Evolutionary conservation across 1,284 basidiomycete genomes (phyloP).

Genomic region (Cerrena zonata): DNA sequence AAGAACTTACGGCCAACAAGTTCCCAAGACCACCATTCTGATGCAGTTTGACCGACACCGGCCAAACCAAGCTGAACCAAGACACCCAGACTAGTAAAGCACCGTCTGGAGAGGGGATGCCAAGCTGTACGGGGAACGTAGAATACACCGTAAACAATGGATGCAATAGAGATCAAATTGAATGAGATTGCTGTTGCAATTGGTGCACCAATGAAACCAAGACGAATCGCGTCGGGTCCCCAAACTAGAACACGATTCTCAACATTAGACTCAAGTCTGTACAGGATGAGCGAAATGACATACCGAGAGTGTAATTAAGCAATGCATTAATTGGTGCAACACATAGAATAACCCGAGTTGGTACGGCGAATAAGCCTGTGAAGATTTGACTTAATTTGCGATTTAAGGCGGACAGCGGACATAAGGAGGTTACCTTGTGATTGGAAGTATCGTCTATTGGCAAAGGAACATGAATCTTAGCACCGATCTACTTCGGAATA

Average conservation of each 20-base stretch:
- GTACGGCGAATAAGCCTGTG: constrained; percentile 75
- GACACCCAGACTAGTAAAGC: constrained; percentile 69
- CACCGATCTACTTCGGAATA: too few species aligned
- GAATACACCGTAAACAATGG: constrained; percentile 68
- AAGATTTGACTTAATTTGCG: background rate
- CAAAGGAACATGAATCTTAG: constrained; percentile 22
- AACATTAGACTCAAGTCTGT: background rate
- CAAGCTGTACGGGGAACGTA: constrained; percentile 78
- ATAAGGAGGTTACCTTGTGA: constrained; percentile 61
- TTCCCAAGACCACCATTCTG: constrained; percentile 94
- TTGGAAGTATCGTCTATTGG: constrained; percentile 73
- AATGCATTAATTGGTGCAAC: constrained; percentile 84
- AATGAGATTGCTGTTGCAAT: constrained; percentile 85
- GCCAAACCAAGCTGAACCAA: constrained; percentile 72
- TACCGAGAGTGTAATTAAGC: constrained; percentile 79
- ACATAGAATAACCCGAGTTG: constrained; percentile 79
- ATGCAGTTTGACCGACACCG: constrained; percentile 67
- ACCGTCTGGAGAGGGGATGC: constrained; percentile 68
- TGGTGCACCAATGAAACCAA: constrained; percentile 93
- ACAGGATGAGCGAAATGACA: constrained; percentile 10
- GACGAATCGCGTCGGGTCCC: constrained; percentile 70
- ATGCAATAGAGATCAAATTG: constrained; percentile 73
- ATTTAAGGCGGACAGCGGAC: background rate
- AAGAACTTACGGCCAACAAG: constrained; percentile 52
- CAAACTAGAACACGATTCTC: constrained; percentile 48